phyloP scores from a whole-genome alignment of 768 basidiomycete species.

The Mycena floridula region DNA sequence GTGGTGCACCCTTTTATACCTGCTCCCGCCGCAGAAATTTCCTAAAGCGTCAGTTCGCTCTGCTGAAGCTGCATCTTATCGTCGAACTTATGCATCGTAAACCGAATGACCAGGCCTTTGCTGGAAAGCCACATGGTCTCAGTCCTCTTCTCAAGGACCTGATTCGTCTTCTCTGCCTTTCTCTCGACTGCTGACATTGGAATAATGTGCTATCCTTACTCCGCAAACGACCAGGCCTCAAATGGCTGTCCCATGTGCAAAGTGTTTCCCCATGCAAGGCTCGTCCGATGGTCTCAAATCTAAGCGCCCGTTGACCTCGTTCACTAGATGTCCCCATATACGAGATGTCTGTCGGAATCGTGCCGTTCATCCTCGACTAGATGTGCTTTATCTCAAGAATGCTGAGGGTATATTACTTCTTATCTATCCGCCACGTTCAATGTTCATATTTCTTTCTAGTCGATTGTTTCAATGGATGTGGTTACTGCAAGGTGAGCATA shows the following conservation, averaged over 20 bases:
- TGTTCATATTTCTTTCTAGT: constrained; percentile 35
- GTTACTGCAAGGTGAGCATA: constrained; percentile 76
- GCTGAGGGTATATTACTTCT: constrained; percentile 61
- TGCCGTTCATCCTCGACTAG: constrained; percentile 65
- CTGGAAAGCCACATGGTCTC: too few species aligned
- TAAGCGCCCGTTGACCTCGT: constrained; percentile 10
- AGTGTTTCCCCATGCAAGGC: constrained; percentile 70
- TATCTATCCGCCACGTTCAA: constrained; percentile 11
- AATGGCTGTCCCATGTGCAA: constrained; percentile 80
- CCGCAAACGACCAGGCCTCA: constrained; percentile 62
- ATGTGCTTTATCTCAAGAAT: constrained; percentile 77
- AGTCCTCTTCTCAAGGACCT: too few species aligned
- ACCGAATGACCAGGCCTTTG: too few species aligned
- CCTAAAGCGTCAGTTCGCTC: too few species aligned
- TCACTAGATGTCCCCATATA: constrained; percentile 66
- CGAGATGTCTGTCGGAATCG: constrained; percentile 74
- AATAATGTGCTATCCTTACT: constrained; percentile 67
- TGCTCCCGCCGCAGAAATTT: too few species aligned
- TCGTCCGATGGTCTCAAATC: constrained; percentile 5
- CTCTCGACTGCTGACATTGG: constrained; percentile 12
- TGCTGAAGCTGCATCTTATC: too few species aligned
- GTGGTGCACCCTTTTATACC: too few species aligned
- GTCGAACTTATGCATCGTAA: too few species aligned
- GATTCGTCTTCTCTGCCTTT: constrained; percentile 10
- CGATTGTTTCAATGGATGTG: constrained; percentile 79